phyloP scores from a whole-genome alignment of 257 asterid species.

The Lantana camara region DNA sequence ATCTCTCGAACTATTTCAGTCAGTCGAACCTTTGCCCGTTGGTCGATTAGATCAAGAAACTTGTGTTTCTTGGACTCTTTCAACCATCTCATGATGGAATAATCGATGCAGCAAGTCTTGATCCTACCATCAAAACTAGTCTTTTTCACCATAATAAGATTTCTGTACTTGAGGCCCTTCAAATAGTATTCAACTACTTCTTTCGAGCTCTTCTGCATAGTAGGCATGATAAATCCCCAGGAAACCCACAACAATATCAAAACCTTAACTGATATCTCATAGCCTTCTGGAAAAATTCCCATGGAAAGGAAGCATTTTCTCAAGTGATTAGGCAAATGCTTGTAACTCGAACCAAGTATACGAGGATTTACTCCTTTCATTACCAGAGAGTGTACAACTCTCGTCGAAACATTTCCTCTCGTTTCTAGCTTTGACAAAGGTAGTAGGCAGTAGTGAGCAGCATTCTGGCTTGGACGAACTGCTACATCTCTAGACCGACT shows the following conservation, averaged over 20 bases:
- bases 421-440: slow-evolving; percentile 22
- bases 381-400: slow-evolving; percentile 24
- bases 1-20: neutral
- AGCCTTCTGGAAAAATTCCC: slow-evolving; percentile 30
- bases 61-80: slow-evolving; percentile 15
- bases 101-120: slow-evolving; percentile 33
- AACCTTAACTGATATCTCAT: slow-evolving; percentile 15
- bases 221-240: slow-evolving; percentile 27
- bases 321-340: slow-evolving; percentile 27
- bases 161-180: slow-evolving; percentile 28
- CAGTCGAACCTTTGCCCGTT: neutral
- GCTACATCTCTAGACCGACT: slow-evolving; percentile 15
- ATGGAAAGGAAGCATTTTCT: slow-evolving; percentile 30
- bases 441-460: too few relatives aligned
- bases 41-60: slow-evolving; percentile 12
- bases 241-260: slow-evolving; percentile 33
- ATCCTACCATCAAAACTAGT: slow-evolving; percentile 28
- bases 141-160: slow-evolving; percentile 24
- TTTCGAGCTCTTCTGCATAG: too few relatives aligned
- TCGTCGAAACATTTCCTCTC: slow-evolving; percentile 10
- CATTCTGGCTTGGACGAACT: slow-evolving; percentile 8
- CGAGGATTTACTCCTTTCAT: neutral
- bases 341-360: slow-evolving; percentile 29
- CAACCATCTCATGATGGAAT: slow-evolving; percentile 33
- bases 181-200: slow-evolving; percentile 28